Evolutionary conservation across 2,329 filamentous ascomycete species (phyloP).

Genomic region (Apiospora marii): DNA sequence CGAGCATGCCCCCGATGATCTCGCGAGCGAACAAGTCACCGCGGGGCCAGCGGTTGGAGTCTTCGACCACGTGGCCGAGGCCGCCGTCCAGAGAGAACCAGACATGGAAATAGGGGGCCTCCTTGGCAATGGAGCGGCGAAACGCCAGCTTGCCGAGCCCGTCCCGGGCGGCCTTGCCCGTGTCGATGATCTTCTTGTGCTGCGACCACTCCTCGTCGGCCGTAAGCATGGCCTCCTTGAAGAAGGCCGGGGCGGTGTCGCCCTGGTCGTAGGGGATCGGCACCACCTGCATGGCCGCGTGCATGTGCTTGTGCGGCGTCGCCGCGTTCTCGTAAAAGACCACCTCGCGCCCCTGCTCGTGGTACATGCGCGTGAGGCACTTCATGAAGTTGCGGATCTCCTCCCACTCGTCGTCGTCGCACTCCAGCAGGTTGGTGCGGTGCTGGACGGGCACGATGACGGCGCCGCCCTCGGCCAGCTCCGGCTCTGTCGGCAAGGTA

Average conservation of each 20-base stretch:
- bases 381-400: slow-evolving; percentile 99
- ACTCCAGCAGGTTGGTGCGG: slow-evolving; percentile 89
- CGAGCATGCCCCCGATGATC: slow-evolving; percentile 90
- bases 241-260: slow-evolving; percentile 91
- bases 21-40: slow-evolving; percentile 94
- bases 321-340: slow-evolving; percentile 98
- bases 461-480: slow-evolving; percentile 82
- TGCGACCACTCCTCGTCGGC: slow-evolving; percentile 95
- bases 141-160: slow-evolving; percentile 85
- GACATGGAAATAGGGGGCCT: slow-evolving; percentile 98
- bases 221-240: slow-evolving; percentile 89
- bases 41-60: slow-evolving; percentile 82
- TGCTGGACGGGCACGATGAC: slow-evolving; percentile 91
- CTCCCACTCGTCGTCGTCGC: slow-evolving; percentile 99
- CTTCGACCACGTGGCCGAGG: slow-evolving; percentile 90
- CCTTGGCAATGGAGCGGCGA: slow-evolving; percentile 82
- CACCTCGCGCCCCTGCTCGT: slow-evolving; percentile 89
- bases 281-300: slow-evolving; percentile 86
- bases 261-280: slow-evolving; percentile 92
- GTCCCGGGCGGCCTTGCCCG: slow-evolving; percentile 65
- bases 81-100: slow-evolving; percentile 96
- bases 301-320: slow-evolving; percentile 75
- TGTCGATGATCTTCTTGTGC: slow-evolving; percentile 94
- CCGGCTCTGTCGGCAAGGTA: slow-evolving; percentile 88
- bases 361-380: slow-evolving; percentile 90